Evolutionary conservation across 2,329 filamentous ascomycete genomes (phyloP), one percentile per base, ranked within the genome.

Genomic region (Diplodia sapinea): DNA sequence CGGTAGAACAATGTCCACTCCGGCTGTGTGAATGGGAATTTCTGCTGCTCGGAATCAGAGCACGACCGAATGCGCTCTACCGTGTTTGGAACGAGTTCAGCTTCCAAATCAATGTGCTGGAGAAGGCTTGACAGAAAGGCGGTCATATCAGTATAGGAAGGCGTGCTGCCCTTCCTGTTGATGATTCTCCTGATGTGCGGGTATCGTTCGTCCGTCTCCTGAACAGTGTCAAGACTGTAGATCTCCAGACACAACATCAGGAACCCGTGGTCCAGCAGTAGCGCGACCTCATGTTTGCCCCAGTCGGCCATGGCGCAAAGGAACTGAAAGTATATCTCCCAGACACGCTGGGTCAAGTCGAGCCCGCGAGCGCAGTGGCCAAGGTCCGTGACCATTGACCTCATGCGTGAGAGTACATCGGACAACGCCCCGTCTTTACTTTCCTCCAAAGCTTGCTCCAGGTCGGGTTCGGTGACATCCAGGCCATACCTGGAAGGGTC

Each of bases 11-110:
- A 59, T 2, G 49, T 38, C 12, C 68, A 71, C 67, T 79, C 77
- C 5, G 52, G 31, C 2, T 54, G 26, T n/a, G 73, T 71, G 4
- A 79, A 66, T 2, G 76, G 74, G 43, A 79, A 78, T 20, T 71
- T 74, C 49, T 66, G 68, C 7, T 29, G 54, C 23, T 73, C 71
- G 1, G 70, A 73, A 61, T 76, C 72, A 15, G 33, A n/a, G 17
- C 72, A 71, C 0, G 65, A 68, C 26, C 71, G 63, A 23, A 73
- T 57, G 11, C 76, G 75, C 61, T 75, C 71, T 38, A 23, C 20
- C 29, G 62, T 64, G 57, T 11, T 55, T 12, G 68, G 50, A 23
- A 72, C 55, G 0, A 59, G 11, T 20, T 70, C 69, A 7, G 73
- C 67, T 20, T 69, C 57, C 4, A 75, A 68, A 65, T 79, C 75